phyloP scores from a whole-genome alignment of 192 early-diverging fungal genomes.

The Backusella psychrophila region DNA sequence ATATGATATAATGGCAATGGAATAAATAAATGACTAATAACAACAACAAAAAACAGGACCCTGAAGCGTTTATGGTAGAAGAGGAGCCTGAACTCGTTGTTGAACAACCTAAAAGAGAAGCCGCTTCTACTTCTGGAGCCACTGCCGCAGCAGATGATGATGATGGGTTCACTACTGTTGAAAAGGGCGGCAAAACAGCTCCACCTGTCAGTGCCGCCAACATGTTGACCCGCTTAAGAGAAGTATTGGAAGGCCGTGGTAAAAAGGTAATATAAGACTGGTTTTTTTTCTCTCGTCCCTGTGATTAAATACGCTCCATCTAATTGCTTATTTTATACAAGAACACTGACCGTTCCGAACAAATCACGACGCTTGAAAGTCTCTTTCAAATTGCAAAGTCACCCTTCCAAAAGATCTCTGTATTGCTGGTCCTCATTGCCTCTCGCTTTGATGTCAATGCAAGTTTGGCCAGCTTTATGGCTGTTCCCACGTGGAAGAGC shows the following conservation, averaged over 20 bases:
- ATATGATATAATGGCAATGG: neutral
- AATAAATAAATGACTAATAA: neutral
- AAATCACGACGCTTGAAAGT: slow-evolving; percentile 63
- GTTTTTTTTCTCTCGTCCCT: too few species aligned
- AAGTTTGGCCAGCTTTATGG: slow-evolving; percentile 68
- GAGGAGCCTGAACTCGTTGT: slow-evolving; percentile 50
- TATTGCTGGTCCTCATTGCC: slow-evolving; percentile 82
- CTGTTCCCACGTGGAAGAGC: slow-evolving; percentile 80
- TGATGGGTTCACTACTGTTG: slow-evolving; percentile 68
- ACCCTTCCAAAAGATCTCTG: slow-evolving; percentile 77
- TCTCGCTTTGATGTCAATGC: slow-evolving; percentile 83
- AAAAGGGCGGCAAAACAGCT: slow-evolving; percentile 58
- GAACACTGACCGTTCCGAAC: slow-evolving; percentile 82
- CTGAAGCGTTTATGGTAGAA: slow-evolving; percentile 28
- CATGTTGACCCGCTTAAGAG: slow-evolving; percentile 78
- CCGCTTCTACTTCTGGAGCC: neutral
- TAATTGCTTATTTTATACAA: slow-evolving; percentile 22
- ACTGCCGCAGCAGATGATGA: slow-evolving; percentile 39
- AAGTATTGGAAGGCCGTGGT: slow-evolving; percentile 81
- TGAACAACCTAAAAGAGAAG: slow-evolving; percentile 42
- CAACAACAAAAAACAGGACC: slow-evolving; percentile 24
- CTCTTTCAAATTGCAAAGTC: slow-evolving; percentile 63
- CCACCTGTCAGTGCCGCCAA: slow-evolving; percentile 67
- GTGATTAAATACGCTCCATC: neutral
- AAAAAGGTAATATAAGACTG: slow-evolving; percentile 63